A percentile compares a stretch with the other conserved stretches of the same genome.
These are phyloP conservation scores for Phialocephala sp. DNA, from an alignment of 2,329 filamentous ascomycete species.

Conservation along the genomic window DNA sequence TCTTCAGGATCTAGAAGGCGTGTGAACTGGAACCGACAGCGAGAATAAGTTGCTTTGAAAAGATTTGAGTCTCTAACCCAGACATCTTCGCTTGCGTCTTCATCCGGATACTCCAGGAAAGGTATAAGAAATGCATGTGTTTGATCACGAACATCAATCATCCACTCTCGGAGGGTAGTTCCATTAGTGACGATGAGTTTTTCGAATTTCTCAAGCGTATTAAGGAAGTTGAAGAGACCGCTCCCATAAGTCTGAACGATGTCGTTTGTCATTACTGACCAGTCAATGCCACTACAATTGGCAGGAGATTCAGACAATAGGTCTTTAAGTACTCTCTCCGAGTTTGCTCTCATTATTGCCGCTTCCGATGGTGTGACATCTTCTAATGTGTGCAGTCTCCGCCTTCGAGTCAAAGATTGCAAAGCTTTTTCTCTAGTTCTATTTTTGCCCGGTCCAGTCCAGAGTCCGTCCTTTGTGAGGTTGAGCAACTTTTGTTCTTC, in stretches of 20 bases:
- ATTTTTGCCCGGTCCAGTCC: constrained; percentile 41
- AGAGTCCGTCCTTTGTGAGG: constrained; percentile 49
- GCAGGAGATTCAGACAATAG: constrained; percentile 32
- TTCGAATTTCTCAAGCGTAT: constrained; percentile 34
- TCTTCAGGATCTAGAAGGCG: constrained; percentile 43
- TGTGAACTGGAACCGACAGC: constrained; percentile 51
- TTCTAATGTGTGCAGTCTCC: constrained; percentile 47
- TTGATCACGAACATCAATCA: constrained; percentile 44
- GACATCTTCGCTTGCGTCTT: constrained; percentile 25
- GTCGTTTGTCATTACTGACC: constrained; percentile 48
- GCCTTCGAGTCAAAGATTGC: constrained; percentile 45
- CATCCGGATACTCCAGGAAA: constrained; percentile 51
- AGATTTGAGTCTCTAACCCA: constrained; percentile 45
- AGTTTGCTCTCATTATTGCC: constrained; percentile 42
- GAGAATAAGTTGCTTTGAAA: constrained; percentile 47
- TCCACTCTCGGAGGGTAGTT: constrained; percentile 42
- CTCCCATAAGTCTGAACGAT: constrained; percentile 49
- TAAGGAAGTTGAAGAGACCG: constrained; percentile 44
- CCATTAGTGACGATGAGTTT: constrained; percentile 35
- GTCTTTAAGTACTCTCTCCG: constrained; percentile 42
- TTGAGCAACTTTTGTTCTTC: constrained; percentile 48
- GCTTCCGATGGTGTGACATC: constrained; percentile 44
- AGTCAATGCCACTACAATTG: constrained; percentile 51
- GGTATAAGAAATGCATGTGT: constrained; percentile 52
- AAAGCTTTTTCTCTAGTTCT: constrained; percentile 42